Conservation (phyloP, 106 monocot species). For the Dioscorea alata region DNA sequence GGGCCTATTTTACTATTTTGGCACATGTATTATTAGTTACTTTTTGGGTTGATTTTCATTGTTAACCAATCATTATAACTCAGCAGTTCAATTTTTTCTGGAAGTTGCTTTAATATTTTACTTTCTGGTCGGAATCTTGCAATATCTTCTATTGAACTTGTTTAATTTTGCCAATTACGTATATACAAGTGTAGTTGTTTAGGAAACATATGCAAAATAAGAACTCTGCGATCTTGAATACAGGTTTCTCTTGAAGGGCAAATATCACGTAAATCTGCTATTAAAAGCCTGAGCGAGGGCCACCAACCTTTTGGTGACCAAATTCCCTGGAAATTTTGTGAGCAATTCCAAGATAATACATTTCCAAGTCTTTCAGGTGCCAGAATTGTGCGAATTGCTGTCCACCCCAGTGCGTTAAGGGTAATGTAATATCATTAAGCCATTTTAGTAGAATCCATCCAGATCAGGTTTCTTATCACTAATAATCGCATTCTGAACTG, state of each 20-base stretch:
- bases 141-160: too few relatives aligned
- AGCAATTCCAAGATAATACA: conserved; percentile 82
- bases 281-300: conserved; percentile 77
- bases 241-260: conserved; percentile 97
- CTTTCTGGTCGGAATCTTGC: too few relatives aligned
- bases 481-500: conserved; percentile 1
- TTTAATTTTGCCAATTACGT: too few relatives aligned
- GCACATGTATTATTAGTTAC: too few relatives aligned
- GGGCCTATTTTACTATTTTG: too few relatives aligned
- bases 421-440: conserved; percentile 23
- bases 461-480: neutral
- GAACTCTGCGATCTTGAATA: neutral
- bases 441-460: too few relatives aligned
- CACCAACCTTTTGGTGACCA: conserved; percentile 82
- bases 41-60: too few relatives aligned
- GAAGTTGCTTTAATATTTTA: too few relatives aligned
- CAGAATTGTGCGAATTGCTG: conserved; percentile 95
- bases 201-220: too few relatives aligned
- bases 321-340: conserved; percentile 94
- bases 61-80: too few relatives aligned
- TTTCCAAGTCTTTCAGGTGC: conserved; percentile 93
- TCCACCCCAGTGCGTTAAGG: conserved; percentile 86
- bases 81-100: too few relatives aligned
- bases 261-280: conserved; percentile 76
- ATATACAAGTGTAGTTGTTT: too few relatives aligned